Evolutionary conservation across 345 rosid genomes (phyloP), one percentile per base, ranked within the genome.

Genomic region (Brassica juncea): DNA sequence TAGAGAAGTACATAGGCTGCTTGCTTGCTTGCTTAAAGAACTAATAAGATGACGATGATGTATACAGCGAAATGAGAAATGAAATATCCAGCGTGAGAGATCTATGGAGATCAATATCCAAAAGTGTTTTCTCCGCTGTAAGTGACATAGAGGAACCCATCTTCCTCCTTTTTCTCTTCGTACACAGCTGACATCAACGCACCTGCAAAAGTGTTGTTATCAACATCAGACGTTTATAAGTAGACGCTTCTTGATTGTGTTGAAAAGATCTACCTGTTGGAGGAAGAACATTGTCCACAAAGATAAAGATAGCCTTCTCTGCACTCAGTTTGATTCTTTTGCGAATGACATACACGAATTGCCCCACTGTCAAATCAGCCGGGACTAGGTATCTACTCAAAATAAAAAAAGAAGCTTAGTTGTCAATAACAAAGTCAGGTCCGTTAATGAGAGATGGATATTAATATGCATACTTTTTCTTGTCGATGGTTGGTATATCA

Each of bases 91-190:
- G 75, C 23, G 23, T 47, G 70, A 79, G 66, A 73, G 67, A n/a
- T 68, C 52, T 80, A 80, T 14, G 75, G 28, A 74, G 79, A 80
- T 61, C 66, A 70, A 70, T 27, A 71, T 61, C 98, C 98, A 73
- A 93, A 93, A 42, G 94, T 88, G 84, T 93, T 93, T 81, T 91
- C 97, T 5, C 98, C 97, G n/a, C 97, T 91, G 88, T 93, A 93
- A 21, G 94, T 86, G 27, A 91, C 93, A 28, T 93, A 91, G 75
- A 93, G 89, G 84, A 93, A 93, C 34, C 97, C 98, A 66, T 93
- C 98, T 39, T 84, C 94, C 60, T 93, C 98, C 79, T 91, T 89
- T 81, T 93, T 89, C 68, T 93, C 97, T 47, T 88, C 93, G 21
- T 93, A 93, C 32, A 93, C 88, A 23, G 93, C 76, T 31, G 93